Evolutionary conservation across 352 stramenopile species (phyloP), one percentile per base, ranked within the genome.

Genomic region (Phytophthora hibernalis): DNA sequence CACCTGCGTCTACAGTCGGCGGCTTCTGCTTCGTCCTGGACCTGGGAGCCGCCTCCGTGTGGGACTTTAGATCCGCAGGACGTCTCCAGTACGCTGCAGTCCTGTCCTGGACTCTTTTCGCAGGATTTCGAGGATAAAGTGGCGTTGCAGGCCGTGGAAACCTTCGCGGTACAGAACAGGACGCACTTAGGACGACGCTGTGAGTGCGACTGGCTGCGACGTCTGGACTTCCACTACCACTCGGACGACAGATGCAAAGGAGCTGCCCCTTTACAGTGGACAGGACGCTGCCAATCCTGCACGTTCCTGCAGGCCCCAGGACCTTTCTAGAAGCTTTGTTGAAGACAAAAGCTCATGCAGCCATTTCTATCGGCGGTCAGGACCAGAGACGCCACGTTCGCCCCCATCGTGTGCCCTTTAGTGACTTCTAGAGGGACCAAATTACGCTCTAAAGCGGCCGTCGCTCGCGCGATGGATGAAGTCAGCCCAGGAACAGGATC

Each of bases 161-260:
- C 45, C 3, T 68, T 72, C 22, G 51, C 58, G 7, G 51, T 59
- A n/a, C 35, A 64, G 12, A 52, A 64, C 30, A 45, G 51, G 26
- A 63, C 43, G 11, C 65, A 72, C 52, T 59, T 72, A 20, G 65
- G 65, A 12, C 22, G 65, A 16, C 42, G 50, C 15, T 68, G 65
- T 16, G 28, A 62, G 7, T 72, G 65, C 21, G 65, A 72, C 48
- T 72, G 65, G 65, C 60, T 72, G 49, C 58, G 65, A 9, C 44
- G 43, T 26, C 58, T 68, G 20, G 50, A 68, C 31, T 72, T 68
- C 31, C 12, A 24, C 20, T 42, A 49, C n/a, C 37, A 68, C 5
- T 44, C n/a, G 12, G 35, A 64, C 2, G 43, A 43, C 9, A 44
- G 9, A 5, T 68, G 65, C 51, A 63, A 43, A 20, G 8, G 16